These are phyloP conservation scores for Lathyrus oleraceus DNA, from an alignment of 306 rosid genomes.

Conservation along the genomic window DNA sequence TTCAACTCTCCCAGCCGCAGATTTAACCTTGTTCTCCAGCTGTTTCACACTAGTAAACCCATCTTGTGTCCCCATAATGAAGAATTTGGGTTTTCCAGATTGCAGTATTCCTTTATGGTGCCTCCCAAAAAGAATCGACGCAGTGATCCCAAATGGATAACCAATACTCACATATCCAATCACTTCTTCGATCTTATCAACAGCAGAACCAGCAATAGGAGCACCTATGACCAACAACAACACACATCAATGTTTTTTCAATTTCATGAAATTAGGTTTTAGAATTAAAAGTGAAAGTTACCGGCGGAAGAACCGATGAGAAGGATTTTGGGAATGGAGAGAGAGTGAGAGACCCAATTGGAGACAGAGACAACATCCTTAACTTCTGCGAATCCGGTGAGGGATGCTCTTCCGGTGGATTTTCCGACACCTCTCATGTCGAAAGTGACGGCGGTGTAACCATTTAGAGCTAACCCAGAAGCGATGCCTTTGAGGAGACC, in stretches of 20 bases:
- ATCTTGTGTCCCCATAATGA: constrained; percentile 88
- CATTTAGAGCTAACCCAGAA: constrained; percentile 60
- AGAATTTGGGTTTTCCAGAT: constrained; percentile 78
- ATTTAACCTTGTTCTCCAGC: constrained; percentile 65
- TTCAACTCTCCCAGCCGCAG: constrained; percentile 68
- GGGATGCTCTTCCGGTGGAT: constrained; percentile 73
- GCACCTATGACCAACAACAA: constrained; percentile 56
- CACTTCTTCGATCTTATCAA: constrained; percentile 72
- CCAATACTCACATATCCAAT: constrained; percentile 92
- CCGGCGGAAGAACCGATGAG: constrained; percentile 97
- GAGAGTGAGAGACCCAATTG: constrained; percentile 53
- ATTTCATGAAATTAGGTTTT: too few relatives aligned
- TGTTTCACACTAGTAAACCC: constrained; percentile 89
- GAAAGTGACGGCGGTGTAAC: constrained; percentile 65
- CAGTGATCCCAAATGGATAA: constrained; percentile 88
- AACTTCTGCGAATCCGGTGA: constrained; percentile 80
- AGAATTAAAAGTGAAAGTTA: constrained; percentile 21
- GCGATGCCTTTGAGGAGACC: constrained; percentile 88
- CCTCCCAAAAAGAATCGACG: constrained; percentile 86
- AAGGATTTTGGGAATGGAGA: constrained; percentile 46
- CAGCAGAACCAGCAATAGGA: constrained; percentile 92
- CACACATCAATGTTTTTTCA: too few relatives aligned
- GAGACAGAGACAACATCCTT: constrained; percentile 76
- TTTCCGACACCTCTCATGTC: constrained; percentile 89
- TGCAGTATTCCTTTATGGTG: constrained; percentile 72